Base-by-base conservation (phyloP, 192 early-diverging fungal genomes). In the Gaertneriomyces semiglobifer region DNA sequence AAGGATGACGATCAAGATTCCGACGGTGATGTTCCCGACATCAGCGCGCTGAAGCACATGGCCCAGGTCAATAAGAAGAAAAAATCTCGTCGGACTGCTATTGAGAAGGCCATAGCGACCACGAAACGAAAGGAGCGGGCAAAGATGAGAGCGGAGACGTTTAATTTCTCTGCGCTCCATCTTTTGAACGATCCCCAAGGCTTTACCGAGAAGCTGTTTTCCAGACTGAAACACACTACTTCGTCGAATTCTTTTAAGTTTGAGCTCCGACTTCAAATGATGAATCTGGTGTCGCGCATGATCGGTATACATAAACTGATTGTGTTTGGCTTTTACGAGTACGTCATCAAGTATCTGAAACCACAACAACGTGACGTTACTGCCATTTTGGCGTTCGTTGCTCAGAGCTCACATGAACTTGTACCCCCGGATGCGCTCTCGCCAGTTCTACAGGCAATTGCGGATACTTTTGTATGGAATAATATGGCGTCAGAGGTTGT, bases 141-240 rank as follows among this genome's bases (percentile, higher is more conserved):
- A 51, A 86, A 85, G 72, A 77, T 76, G 44, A 83, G 81, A 59
- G 84, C 85, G 4, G 90, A 92, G 64, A 69, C 64, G 38, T 94
- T 93, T 74, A 91, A 92, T 70, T 99, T 99, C 70, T 94, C 94
- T 10, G 94, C 93, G 0, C 81, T 98, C 8, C 93, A 96, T 62
- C 77, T 98, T 39, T 68, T 99, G 55, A 93, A 99, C 74, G 96
- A 98, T 74, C 92, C 97, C 38, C 97, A 99, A 80, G 90, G 91
- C n/a, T 96, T 96, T 74, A 83, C 88, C 44, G 97, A 99, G 63
- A 92, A 93, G 76, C 79, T 99, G n/a, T 96, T 96, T 75, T 84
- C 89, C 10, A 84, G 89, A 0, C 76, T 98, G 44, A 79, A 76
- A 53, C 74, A 77, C 44, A 75, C 86, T 8, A 82, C 82, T 0